A percentile compares a stretch with the other conserved stretches of the same genome.
Evolutionary conservation across 140 eudicot genomes (phyloP).

Genomic region (Ambrosia hybrid): DNA sequence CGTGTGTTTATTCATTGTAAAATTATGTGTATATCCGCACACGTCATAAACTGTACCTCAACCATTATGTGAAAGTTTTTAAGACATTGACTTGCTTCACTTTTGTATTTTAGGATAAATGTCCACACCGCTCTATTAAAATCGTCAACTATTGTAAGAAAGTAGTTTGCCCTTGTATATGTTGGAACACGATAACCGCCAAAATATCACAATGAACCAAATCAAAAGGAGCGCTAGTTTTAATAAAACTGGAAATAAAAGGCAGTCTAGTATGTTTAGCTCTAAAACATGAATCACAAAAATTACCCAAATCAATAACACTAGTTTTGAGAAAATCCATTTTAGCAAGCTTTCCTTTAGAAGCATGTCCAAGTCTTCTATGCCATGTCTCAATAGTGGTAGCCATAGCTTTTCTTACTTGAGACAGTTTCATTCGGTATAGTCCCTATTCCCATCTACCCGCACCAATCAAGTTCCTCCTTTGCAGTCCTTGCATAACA

Average conservation of each 20-base stretch:
- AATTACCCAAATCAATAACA: too few relatives aligned
- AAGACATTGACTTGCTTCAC: constrained; percentile 12
- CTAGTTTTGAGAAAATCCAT: too few relatives aligned
- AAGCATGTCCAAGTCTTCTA: too few relatives aligned
- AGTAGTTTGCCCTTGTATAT: background rate
- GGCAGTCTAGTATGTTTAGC: too few relatives aligned
- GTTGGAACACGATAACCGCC: background rate
- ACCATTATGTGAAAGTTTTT: too few relatives aligned
- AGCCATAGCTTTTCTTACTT: background rate
- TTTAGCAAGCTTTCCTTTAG: too few relatives aligned
- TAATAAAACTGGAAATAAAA: too few relatives aligned
- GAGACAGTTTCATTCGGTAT: background rate
- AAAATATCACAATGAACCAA: constrained; percentile 1
- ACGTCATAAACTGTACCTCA: background rate
- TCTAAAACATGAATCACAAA: too few relatives aligned
- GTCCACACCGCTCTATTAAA: constrained; percentile 2
- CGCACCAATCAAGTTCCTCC: constrained; percentile 4
- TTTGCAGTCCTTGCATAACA: background rate
- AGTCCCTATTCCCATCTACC: background rate
- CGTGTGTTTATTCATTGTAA: too few relatives aligned
- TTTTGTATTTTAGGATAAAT: constrained; percentile 9
- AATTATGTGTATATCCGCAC: too few relatives aligned
- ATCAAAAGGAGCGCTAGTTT: too few relatives aligned
- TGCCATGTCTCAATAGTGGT: constrained; percentile 6
- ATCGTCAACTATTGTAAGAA: background rate